Evolutionary conservation across 805 yeast genomes (phyloP), one percentile per base, ranked within the genome.

Genomic region (Yamadazyma ubonensis): DNA sequence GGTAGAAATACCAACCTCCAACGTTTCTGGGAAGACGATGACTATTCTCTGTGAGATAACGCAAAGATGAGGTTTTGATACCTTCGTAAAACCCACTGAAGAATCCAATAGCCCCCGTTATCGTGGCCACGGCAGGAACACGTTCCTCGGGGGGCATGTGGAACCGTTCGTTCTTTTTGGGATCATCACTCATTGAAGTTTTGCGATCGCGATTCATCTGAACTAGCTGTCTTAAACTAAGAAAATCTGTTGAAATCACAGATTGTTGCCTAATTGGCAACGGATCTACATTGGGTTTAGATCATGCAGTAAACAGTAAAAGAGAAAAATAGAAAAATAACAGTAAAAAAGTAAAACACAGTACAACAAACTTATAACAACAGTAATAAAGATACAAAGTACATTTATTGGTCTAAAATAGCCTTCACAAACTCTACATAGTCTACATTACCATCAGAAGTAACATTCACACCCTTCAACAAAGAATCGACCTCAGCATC

Each of bases 401-500:
- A 22, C 12, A 29, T 33, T 57, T 73, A 90, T 70, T 90, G 96
- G 54, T 95, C 93, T 61, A 90, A 76, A 49, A 90, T 86, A 45
- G 91, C 83, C 73, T 90, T 90, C 53, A 91, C 96, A 63, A 91
- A 91, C 61, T 89, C 95, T 37, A 85, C 89, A 59, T 93, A 93
- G 65, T 93, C 96, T 43, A 93, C 95, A 55, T 86, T 87, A 41
- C 96, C 96, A 48, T 93, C 97, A 51, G 87, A 77, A 38, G 96
- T 88, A 41, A 90, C 90, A 54, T 84, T 86, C 43, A 95, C 95
- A 49, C 98, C 98, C 68, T 91, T 93, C 58, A 93, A 76, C 53
- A 93, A 76, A 65, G 95, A 99, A 54, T 91, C 97, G 39, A 93
- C 97, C 67, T 93, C 99, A 31, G 79, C 72, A 53, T 89, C 96